phyloP scores from a whole-genome alignment of 164 flowering plant genomes.

The Umbellularia californica region DNA sequence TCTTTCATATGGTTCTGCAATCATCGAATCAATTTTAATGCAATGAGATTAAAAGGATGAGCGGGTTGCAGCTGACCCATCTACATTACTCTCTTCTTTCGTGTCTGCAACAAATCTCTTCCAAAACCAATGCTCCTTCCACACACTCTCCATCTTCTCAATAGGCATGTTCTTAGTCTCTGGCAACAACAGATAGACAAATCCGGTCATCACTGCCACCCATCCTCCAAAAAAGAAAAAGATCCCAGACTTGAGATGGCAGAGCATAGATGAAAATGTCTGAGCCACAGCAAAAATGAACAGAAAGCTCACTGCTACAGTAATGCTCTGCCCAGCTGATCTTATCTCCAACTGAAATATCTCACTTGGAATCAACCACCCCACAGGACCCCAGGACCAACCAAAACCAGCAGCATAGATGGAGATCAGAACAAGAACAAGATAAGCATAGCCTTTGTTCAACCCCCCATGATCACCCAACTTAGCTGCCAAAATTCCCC shows the following conservation, averaged over 20 bases:
- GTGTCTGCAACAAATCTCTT: slow-evolving; percentile 9
- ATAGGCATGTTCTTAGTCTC: slow-evolving; percentile 28
- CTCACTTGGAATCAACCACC: slow-evolving; percentile 29
- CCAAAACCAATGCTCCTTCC: slow-evolving; percentile 29
- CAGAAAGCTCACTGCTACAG: slow-evolving; percentile 18
- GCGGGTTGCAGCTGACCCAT: not conserved
- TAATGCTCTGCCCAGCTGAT: slow-evolving; percentile 25
- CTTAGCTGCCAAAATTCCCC: slow-evolving; percentile 20
- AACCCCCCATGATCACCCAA: slow-evolving; percentile 24
- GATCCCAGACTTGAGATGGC: slow-evolving; percentile 25
- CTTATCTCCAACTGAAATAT: slow-evolving; percentile 28
- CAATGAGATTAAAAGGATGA: not conserved
- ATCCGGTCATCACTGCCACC: slow-evolving; percentile 28
- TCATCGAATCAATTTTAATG: too few species aligned
- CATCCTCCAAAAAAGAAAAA: slow-evolving; percentile 37
- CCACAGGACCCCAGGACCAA: slow-evolving; percentile 29
- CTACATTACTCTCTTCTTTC: not conserved
- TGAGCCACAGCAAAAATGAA: slow-evolving; percentile 29
- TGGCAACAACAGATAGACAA: slow-evolving; percentile 22
- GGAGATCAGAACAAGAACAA: slow-evolving; percentile 16
- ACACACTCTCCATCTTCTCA: slow-evolving; percentile 22
- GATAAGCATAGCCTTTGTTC: slow-evolving; percentile 14
- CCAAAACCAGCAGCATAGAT: slow-evolving; percentile 26
- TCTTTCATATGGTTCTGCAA: too few species aligned
- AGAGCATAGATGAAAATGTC: slow-evolving; percentile 25